A percentile compares a stretch with the other conserved stretches of the same genome.
phyloP scores from a whole-genome alignment of 192 early-diverging fungal species.

The Coemansia sp. region DNA sequence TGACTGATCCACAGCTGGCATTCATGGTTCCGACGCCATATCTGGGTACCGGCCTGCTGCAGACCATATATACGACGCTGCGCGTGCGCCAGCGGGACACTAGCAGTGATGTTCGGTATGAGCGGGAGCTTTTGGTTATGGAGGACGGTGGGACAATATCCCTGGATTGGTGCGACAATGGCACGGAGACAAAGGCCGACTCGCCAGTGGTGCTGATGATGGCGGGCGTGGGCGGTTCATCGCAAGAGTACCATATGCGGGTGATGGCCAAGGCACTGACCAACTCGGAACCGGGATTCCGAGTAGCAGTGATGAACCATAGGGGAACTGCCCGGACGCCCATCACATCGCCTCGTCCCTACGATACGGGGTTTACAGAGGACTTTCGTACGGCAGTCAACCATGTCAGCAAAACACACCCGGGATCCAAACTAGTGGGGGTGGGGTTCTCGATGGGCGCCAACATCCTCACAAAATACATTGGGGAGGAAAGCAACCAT shows the following conservation, averaged over 20 bases:
- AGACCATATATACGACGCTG: slow-evolving; percentile 52
- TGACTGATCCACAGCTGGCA: slow-evolving; percentile 50
- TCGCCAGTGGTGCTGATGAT: slow-evolving; percentile 69
- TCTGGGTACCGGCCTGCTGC: slow-evolving; percentile 70
- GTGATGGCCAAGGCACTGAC: slow-evolving; percentile 61
- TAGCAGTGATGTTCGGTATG: slow-evolving; percentile 9
- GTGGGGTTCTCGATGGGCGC: slow-evolving; percentile 90
- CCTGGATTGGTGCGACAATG: slow-evolving; percentile 68
- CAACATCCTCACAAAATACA: slow-evolving; percentile 84
- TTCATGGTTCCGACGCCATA: slow-evolving; percentile 66
- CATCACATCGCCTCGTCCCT: slow-evolving; percentile 69
- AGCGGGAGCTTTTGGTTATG: slow-evolving; percentile 52
- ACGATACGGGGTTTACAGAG: slow-evolving; percentile 70
- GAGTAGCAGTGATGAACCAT: slow-evolving; percentile 76
- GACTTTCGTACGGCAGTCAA: slow-evolving; percentile 49
- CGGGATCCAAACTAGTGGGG: slow-evolving; percentile 59
- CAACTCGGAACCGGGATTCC: slow-evolving; percentile 42
- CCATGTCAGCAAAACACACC: slow-evolving; percentile 33
- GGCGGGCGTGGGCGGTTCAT: slow-evolving; percentile 89
- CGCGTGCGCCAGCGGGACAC: slow-evolving; percentile 45
- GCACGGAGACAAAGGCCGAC: slow-evolving; percentile 27
- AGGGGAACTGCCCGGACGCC: slow-evolving; percentile 79
- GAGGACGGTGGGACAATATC: slow-evolving; percentile 81
- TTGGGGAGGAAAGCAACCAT: slow-evolving; percentile 67
- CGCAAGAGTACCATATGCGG: slow-evolving; percentile 82